These are phyloP conservation scores for Punctularia strigosozonata DNA, from an alignment of 768 basidiomycete genomes.

Conservation along the genomic window DNA sequence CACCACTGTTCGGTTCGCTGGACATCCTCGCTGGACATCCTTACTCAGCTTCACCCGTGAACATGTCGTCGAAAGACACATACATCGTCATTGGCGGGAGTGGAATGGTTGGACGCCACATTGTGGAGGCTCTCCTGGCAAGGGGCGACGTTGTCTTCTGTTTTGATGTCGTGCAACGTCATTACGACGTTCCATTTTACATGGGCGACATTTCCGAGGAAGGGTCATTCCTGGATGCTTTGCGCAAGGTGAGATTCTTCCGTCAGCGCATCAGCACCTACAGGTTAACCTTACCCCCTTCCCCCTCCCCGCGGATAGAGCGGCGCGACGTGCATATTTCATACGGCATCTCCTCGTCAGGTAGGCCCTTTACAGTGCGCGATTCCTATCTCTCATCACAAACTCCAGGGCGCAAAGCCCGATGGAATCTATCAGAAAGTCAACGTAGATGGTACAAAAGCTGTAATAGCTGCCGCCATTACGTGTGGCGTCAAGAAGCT, in stretches of 20 bases:
- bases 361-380: constrained; percentile 21
- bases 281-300: constrained; percentile 6
- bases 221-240: neutral
- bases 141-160: constrained; percentile 28
- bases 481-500: constrained; percentile 15
- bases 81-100: constrained; percentile 38
- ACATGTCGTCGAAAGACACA: constrained; percentile 13
- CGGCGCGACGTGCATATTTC: constrained; percentile 29
- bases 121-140: constrained; percentile 29
- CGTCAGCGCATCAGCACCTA: neutral
- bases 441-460: constrained; percentile 34
- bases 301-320: constrained; percentile 20
- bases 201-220: neutral
- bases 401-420: too few species aligned
- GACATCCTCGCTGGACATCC: too few species aligned
- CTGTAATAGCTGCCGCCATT: constrained; percentile 26
- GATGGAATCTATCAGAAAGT: constrained; percentile 30
- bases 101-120: constrained; percentile 29
- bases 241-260: neutral
- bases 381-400: too few species aligned
- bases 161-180: constrained; percentile 34
- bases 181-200: neutral
- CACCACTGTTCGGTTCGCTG: too few species aligned
- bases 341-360: constrained; percentile 40
- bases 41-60: too few species aligned